Base-by-base conservation (phyloP, 805 yeast genomes). In the Saccharomycopsis lassenensis region DNA sequence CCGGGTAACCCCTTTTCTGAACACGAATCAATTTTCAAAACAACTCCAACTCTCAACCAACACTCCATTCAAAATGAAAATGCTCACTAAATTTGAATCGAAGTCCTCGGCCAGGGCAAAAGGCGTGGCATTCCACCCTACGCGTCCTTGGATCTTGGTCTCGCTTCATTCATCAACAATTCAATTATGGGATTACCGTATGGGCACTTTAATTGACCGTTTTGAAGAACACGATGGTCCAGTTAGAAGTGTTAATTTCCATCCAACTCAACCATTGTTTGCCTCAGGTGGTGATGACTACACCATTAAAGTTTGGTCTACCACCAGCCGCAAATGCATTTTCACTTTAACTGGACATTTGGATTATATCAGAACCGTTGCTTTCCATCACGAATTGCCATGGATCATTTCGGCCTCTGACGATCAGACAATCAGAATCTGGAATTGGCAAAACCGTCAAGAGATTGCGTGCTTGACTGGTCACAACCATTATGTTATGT, bases 361-460 rank as follows among this genome's bases (percentile, higher is more conserved):
- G 61, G 99, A 91, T 62, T 91, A 87, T 58, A 82, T 91, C 40
- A 74, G 99, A 56, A 82, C 94, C 12, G 96, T 85, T 16, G 82
- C 76, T 47, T 91, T 91, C 73, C 99, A 91, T 63, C 80, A 76
- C 50, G 95, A 86, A 56, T 67, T 91, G 55, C 99, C 99, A 6
- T 91, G 98, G 98, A 82, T 91, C 54, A 74, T 91, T 42, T 80
- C 95, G 18, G 77, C 91, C 43, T 84, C 95, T 30, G 99, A 91
- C 60, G 99, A 91, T 65, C 98, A 91, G 62, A 91, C 99, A 22
- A 86, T 93, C 47, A 73, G 99, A 57, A 89, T 91, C 47, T 91
- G 99, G 99, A 93, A 91, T 63, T 91, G 98, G 98, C 98, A 93
- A 65, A 87, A 87, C 57, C 77, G 98, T 50, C 89, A 86, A 57